These are phyloP conservation scores for Picochlorum costavermella DNA, from an alignment of 139 green algal genomes.

Conservation along the genomic window DNA sequence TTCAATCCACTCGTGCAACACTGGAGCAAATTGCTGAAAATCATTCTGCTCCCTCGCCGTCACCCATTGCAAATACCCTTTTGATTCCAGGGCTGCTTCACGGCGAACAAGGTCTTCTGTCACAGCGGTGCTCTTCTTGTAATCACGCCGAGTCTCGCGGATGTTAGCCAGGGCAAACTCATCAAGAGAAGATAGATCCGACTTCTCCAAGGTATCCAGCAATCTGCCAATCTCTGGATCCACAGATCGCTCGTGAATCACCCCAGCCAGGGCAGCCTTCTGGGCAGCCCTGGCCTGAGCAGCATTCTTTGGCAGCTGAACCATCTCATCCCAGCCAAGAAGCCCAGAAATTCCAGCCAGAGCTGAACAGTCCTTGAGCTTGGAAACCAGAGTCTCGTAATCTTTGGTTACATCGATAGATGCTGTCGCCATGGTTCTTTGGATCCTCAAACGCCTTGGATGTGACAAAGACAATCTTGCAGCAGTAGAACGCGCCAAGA, in stretches of 20 bases:
- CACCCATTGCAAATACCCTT: conserved; percentile 74
- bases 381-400: conserved; percentile 30
- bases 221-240: conserved; percentile 44
- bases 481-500: no score
- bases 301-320: conserved; percentile 65
- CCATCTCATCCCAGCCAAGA: conserved; percentile 42
- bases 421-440: conserved; percentile 1
- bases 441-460: no score
- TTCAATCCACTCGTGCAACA: conserved; percentile 72
- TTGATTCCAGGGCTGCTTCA: conserved; percentile 57
- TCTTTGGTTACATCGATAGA: conserved; percentile 22
- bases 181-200: conserved; percentile 3
- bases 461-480: no score
- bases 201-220: conserved; percentile 32
- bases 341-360: conserved; percentile 56
- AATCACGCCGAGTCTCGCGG: conserved; percentile 35
- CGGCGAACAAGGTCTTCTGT: conserved; percentile 62
- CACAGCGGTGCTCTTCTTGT: conserved; percentile 38
- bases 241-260: conserved; percentile 66
- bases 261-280: conserved; percentile 67
- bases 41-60: conserved; percentile 57
- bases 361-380: conserved; percentile 56
- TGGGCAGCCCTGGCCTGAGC: conserved; percentile 44
- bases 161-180: conserved; percentile 21
- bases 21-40: conserved; percentile 72